phyloP scores from a whole-genome alignment of 1,139 yeast genomes.

The Pneumocystis sp. region DNA sequence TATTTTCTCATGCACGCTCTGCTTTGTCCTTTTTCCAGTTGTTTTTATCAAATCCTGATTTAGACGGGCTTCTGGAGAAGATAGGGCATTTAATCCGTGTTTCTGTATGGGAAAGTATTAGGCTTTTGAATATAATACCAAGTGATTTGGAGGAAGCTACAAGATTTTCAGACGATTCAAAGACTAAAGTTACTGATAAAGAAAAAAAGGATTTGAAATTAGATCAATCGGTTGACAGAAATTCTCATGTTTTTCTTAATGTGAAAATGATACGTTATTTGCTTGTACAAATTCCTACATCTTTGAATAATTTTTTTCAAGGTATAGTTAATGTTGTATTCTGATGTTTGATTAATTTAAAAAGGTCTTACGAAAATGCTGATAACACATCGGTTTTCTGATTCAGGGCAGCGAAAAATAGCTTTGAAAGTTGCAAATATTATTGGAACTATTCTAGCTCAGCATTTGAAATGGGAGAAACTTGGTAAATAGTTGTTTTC shows the following conservation, averaged over 20 bases:
- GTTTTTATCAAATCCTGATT: slow-evolving; percentile 11
- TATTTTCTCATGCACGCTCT: slow-evolving; percentile 14
- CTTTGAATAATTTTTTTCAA: slow-evolving; percentile 20
- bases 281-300: slow-evolving; percentile 19
- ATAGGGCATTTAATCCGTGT: slow-evolving; percentile 14
- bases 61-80: slow-evolving; percentile 7
- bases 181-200: slow-evolving; percentile 18
- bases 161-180: slow-evolving; percentile 9
- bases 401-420: slow-evolving; percentile 17
- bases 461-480: slow-evolving; percentile 16
- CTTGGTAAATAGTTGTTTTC: slow-evolving; percentile 7
- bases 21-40: slow-evolving; percentile 13
- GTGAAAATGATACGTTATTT: slow-evolving; percentile 22
- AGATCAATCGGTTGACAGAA: slow-evolving; percentile 16
- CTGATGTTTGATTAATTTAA: not conserved
- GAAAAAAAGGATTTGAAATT: slow-evolving; percentile 17
- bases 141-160: slow-evolving; percentile 16
- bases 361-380: slow-evolving; percentile 15
- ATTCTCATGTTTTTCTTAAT: slow-evolving; percentile 16
- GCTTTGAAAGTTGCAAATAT: slow-evolving; percentile 22
- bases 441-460: slow-evolving; percentile 20
- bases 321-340: slow-evolving; percentile 12
- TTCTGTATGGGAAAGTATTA: slow-evolving; percentile 16
- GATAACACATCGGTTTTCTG: slow-evolving; percentile 18
- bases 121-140: slow-evolving; percentile 10